phyloP scores from a whole-genome alignment of 495 filamentous ascomycete genomes.

The Thermothielavioides terrestris region DNA sequence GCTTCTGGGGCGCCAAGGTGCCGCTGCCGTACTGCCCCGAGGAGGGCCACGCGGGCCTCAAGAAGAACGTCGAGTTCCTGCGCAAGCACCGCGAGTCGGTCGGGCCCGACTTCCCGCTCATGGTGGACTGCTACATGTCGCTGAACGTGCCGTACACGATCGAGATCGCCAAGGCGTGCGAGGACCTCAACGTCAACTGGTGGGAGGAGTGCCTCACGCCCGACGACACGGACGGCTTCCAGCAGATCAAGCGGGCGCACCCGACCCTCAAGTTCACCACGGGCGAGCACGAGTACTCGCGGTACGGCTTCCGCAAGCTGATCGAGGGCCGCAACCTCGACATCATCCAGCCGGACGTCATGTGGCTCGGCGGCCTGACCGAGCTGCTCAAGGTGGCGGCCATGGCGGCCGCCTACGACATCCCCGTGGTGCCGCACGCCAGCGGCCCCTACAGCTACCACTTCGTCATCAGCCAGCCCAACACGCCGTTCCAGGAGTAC shows the following conservation, averaged over 20 bases:
- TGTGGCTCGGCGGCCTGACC: constrained; percentile 92
- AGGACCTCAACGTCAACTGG: constrained; percentile 85
- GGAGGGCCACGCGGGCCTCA: constrained; percentile 68
- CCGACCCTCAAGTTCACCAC: constrained; percentile 91
- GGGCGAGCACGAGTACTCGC: constrained; percentile 87
- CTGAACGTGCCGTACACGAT: constrained; percentile 88
- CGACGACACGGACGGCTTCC: constrained; percentile 85
- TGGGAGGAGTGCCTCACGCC: constrained; percentile 90
- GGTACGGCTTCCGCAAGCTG: constrained; percentile 88
- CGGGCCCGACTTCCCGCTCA: constrained; percentile 82
- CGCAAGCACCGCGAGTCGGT: constrained; percentile 74
- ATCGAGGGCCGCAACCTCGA: constrained; percentile 86
- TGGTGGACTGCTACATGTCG: constrained; percentile 96
- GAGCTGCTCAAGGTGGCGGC: constrained; percentile 84
- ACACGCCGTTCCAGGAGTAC: constrained; percentile 91
- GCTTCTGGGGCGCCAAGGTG: constrained; percentile 84
- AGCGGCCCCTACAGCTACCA: constrained; percentile 92
- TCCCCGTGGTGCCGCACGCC: constrained; percentile 89
- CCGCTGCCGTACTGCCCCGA: constrained; percentile 82
- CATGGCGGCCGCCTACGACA: constrained; percentile 83
- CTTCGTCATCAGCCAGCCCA: constrained; percentile 82
- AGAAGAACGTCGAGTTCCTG: constrained; percentile 83
- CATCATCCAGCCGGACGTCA: constrained; percentile 90
- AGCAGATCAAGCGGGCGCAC: constrained; percentile 78
- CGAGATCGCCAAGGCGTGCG: constrained; percentile 70